These are phyloP conservation scores for Erythrobasidium hasegawianum DNA, from an alignment of 1,284 basidiomycete species.

Conservation along the genomic window DNA sequence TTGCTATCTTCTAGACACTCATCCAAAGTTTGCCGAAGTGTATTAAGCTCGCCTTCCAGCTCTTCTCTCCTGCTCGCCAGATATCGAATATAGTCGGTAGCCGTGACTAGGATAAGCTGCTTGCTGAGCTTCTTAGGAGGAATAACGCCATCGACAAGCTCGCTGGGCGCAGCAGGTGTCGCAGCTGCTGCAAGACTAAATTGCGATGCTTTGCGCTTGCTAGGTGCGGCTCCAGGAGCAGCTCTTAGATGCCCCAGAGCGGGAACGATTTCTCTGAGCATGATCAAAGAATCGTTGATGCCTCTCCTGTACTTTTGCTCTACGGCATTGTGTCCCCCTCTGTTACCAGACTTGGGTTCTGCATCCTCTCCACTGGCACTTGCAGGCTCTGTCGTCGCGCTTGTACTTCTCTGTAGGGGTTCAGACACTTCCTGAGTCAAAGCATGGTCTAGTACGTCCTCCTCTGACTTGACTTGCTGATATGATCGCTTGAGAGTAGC, in stretches of 20 bases:
- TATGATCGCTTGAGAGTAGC: conserved; percentile 25
- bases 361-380: conserved; percentile 6
- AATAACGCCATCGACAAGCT: conserved; percentile 30
- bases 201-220: conserved; percentile 27
- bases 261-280: conserved; percentile 29
- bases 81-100: conserved; percentile 31
- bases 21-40: conserved; percentile 4
- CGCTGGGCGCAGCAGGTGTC: conserved; percentile 16
- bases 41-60: conserved; percentile 24
- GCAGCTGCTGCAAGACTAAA: conserved; percentile 31
- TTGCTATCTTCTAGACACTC: conserved; percentile 28
- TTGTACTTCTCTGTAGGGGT: conserved; percentile 6
- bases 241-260: conserved; percentile 31
- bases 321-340: conserved; percentile 33
- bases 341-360: neutral
- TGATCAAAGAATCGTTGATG: conserved; percentile 33
- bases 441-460: conserved; percentile 3
- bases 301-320: conserved; percentile 32
- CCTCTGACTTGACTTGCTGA: conserved; percentile 31
- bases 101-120: conserved; percentile 29
- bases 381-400: neutral
- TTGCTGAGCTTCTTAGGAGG: conserved; percentile 30
- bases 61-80: conserved; percentile 21
- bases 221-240: conserved; percentile 13
- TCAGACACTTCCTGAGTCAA: neutral